Evolutionary conservation across 2,329 filamentous ascomycete species (phyloP), one percentile per base, ranked within the genome.

Genomic region (Zasmidium citrigriseum): DNA sequence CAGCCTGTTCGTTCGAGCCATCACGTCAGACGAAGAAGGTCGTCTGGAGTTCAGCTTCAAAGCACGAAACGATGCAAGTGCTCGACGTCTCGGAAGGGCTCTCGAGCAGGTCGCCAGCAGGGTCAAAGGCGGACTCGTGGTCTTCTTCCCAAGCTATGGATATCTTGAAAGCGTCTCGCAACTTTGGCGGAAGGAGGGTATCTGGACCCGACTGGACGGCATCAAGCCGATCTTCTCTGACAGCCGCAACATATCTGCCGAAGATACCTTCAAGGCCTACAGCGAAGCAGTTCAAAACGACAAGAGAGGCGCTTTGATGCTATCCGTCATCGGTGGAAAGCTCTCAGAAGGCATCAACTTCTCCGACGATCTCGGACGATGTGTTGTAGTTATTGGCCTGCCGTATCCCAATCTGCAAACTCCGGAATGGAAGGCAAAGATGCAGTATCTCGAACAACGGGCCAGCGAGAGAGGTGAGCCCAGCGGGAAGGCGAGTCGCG

Each of bases 261-360:
- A 97, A 41, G 85, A 89, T 4, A 81, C 93, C 0, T 83, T 99
- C 2, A 78, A 83, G 34, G 82, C 86, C 16, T 99, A 98, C 73
- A 86, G 85, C 7, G 75, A 82, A 22, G 86, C 88, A 2, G 87
- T 98, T 38, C 29, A 54, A 4, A 45, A 46, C 7, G 55, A 62
- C 29, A 81, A 74, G 1, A 80, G 83, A 49, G 93, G 93, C 0
- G 93, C 90, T 0, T 77, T 98, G 0, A 83, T 99, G 0, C 83
- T 99, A 23, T 93, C 91, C 54, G 93, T 99, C 2, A 89, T 99
- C 2, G 93, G 93, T 55, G 95, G 95, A 14, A 96, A 93, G 66
- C 88, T 99, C 77, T 96, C 91, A 58, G 95, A 99, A 76, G 95
- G 95, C 64, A 99, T 99, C 78, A 99, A 99, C 76, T 99, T 99